These are phyloP conservation scores for Penicillium sp. DNA, from an alignment of 2,329 filamentous ascomycete species.

Conservation along the genomic window DNA sequence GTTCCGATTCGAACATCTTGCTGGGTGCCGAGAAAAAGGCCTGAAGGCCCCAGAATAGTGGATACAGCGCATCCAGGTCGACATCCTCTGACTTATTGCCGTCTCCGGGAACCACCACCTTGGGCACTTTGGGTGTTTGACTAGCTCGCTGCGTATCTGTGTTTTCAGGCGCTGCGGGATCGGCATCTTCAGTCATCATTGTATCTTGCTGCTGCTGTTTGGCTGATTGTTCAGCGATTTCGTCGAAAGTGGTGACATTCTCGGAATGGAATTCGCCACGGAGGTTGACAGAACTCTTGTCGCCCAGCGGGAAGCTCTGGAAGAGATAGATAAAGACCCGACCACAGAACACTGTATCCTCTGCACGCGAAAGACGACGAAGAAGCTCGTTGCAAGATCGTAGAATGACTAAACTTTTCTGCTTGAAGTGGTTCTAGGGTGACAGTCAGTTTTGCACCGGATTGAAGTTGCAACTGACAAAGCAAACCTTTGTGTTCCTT, in stretches of 20 bases:
- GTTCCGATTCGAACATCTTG: constrained; percentile 70
- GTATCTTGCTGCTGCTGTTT: constrained; percentile 66
- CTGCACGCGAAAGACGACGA: constrained; percentile 88
- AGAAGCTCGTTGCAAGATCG: constrained; percentile 92
- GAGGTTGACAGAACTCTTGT: constrained; percentile 96
- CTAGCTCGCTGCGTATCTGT: constrained; percentile 27
- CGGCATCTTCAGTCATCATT: constrained; percentile 53
- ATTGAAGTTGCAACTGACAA: neutral
- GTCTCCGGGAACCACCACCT: constrained; percentile 26
- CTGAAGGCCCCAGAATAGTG: constrained; percentile 92
- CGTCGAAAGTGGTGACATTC: constrained; percentile 85
- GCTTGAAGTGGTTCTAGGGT: constrained; percentile 67
- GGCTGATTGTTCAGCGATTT: constrained; percentile 44
- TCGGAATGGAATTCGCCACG: constrained; percentile 94
- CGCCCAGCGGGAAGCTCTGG: constrained; percentile 93
- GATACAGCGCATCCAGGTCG: constrained; percentile 76
- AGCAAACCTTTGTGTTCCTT: constrained; percentile 71
- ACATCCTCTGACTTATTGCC: constrained; percentile 47
- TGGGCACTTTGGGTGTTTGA: constrained; percentile 23
- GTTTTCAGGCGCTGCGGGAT: constrained; percentile 35
- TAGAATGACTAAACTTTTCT: constrained; percentile 87
- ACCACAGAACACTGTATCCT: constrained; percentile 96
- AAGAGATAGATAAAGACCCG: constrained; percentile 98
- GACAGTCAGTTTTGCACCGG: constrained; percentile 23
- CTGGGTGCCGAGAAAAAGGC: constrained; percentile 89